phyloP scores from a whole-genome alignment of 2,329 filamentous ascomycete species.

The Cytospora piceicola region DNA sequence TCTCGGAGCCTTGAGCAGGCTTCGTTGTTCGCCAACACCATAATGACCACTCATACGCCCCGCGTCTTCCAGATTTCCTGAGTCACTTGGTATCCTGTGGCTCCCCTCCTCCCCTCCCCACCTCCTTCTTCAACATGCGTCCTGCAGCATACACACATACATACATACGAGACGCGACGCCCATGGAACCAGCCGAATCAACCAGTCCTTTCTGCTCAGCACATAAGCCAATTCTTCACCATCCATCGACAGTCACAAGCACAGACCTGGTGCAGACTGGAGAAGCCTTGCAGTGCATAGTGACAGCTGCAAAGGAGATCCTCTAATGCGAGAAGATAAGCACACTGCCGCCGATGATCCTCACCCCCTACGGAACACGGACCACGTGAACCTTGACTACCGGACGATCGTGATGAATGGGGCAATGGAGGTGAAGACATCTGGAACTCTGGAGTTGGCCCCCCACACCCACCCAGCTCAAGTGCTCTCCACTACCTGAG shows the following conservation, averaged over 20 bases:
- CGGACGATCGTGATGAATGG: not conserved
- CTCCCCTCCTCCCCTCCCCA: not conserved
- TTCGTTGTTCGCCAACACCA: not conserved
- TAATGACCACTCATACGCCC: not conserved
- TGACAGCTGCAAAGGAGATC: not conserved
- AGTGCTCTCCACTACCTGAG: not conserved
- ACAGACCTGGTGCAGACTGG: not conserved
- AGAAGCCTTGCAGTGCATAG: not conserved
- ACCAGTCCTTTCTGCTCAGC: not conserved
- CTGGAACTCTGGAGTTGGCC: not conserved
- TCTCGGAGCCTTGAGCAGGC: not conserved
- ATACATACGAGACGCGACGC: not conserved
- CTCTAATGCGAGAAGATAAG: not conserved
- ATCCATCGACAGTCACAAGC: not conserved
- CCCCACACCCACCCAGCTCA: too few species aligned
- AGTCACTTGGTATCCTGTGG: not conserved
- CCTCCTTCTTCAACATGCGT: not conserved
- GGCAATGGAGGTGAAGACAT: not conserved
- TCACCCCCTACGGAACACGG: not conserved
- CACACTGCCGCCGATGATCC: not conserved
- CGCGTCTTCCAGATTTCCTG: not conserved
- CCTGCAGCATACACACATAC: not conserved
- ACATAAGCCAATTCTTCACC: not conserved
- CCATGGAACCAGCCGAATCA: not conserved
- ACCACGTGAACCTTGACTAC: not conserved